Base-by-base conservation (phyloP, 2,329 filamentous ascomycete genomes). In the Hymenoscyphus infarciens region DNA sequence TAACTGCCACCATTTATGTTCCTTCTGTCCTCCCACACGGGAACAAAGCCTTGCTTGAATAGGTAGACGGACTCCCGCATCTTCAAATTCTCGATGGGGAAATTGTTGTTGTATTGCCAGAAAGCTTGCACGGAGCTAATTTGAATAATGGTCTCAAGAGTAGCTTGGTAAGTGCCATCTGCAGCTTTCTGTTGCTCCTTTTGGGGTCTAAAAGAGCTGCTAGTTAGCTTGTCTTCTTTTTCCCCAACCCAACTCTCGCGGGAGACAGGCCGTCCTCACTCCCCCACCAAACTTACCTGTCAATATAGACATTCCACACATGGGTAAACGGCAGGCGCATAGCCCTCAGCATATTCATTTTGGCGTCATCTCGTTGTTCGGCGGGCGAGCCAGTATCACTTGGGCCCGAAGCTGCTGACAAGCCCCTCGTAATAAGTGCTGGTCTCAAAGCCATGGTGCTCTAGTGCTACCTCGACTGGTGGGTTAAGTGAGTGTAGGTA, bases 1-100 rank as follows among this genome's bases (percentile, higher is more conserved):
- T 92, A 97, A 74, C 90, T 89, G 57, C 94, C 94, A 59, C 94
- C 94, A 65, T 87, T 83, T 64, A 89, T 81, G 77, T 97, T 97
- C 71, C 95, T 87, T 49, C 90, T 85, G 74, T 98, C 94, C 77
- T 92, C 90, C 89, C 89, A 92, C 69, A 92, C 80, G 62, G 90
- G 90, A 66, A 83, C 84, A 76, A 91, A 91, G 39, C 89, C 89
- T 66, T 85, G 81, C 76, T 92, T 92, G 81, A 92, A 92, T 68
- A 93, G 82, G 74, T 92, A 91, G 67, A 92, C 83, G 55, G 86
- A 89, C 77, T 92, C 89, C 71, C 88, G 86, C 80, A 90, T 86
- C 76, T 88, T 88, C 76, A 93, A 87, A 74, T 87, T 84, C 63
- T 88, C 84, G 71, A 91, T 87, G 16, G 89, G 89, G 45, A 88